phyloP scores from a whole-genome alignment of 331 rosid genomes.

The Quercus phellos region DNA sequence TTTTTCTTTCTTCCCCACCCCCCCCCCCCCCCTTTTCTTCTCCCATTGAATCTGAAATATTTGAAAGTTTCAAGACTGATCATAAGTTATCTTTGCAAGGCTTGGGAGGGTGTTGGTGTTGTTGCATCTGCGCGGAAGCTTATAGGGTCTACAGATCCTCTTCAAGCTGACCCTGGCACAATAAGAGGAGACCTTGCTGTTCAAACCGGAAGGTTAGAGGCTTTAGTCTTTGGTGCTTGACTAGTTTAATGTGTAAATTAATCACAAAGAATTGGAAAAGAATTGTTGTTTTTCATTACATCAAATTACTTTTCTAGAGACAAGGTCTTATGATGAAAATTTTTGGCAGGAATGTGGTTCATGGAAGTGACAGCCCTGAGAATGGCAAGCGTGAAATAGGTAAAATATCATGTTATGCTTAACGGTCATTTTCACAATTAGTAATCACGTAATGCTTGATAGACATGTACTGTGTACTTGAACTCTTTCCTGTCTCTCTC shows the following conservation, averaged over 20 bases:
- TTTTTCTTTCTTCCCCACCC: neutral
- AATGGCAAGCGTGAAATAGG: constrained; percentile 94
- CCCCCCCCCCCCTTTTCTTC: too few relatives aligned
- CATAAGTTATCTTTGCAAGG: constrained; percentile 36
- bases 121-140: constrained; percentile 95
- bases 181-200: constrained; percentile 96
- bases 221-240: constrained; percentile 11
- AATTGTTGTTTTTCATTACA: neutral
- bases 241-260: neutral
- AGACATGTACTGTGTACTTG: neutral
- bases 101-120: constrained; percentile 96
- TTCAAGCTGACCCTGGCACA: constrained; percentile 96
- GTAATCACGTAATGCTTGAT: neutral
- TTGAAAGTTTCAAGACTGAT: neutral
- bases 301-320: constrained; percentile 7
- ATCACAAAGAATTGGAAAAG: neutral
- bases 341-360: constrained; percentile 78
- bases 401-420: constrained; percentile 15
- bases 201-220: constrained; percentile 80
- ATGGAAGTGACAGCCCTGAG: constrained; percentile 99
- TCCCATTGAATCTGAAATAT: neutral
- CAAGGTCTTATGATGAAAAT: constrained; percentile 20
- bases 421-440: neutral
- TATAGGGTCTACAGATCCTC: constrained; percentile 89
- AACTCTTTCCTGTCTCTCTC: neutral